A percentile compares a stretch with the other conserved stretches of the same genome.
These are phyloP conservation scores for Fusarium lyarnte DNA, from an alignment of 2,329 filamentous ascomycete species.

Conservation along the genomic window DNA sequence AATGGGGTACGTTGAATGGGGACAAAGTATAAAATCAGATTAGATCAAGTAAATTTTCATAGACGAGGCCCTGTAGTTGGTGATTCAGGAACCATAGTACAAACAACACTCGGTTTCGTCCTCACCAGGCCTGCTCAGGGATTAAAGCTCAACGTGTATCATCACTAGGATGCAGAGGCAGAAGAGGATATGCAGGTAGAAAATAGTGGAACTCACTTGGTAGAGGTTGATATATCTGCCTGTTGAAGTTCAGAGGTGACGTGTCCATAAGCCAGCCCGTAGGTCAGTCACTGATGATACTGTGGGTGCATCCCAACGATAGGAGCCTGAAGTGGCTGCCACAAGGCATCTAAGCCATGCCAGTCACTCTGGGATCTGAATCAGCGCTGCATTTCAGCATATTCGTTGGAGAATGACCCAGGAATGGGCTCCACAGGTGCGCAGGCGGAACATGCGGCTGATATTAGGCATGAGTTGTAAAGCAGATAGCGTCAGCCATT, in stretches of 20 bases:
- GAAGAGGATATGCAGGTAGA: neutral
- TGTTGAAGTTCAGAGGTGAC: neutral
- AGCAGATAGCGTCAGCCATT: neutral
- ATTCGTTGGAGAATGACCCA: slow-evolving; percentile 6
- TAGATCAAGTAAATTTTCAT: slow-evolving; percentile 70
- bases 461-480: slow-evolving; percentile 7
- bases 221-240: neutral
- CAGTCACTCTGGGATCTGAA: slow-evolving; percentile 12
- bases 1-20: slow-evolving; percentile 25
- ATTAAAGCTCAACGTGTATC: slow-evolving; percentile 53
- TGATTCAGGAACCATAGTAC: slow-evolving; percentile 57
- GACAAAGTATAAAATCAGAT: slow-evolving; percentile 59
- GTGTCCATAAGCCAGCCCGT: neutral
- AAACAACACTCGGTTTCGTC: slow-evolving; percentile 60
- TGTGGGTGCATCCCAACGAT: slow-evolving; percentile 1
- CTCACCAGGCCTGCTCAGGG: slow-evolving; percentile 47
- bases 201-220: slow-evolving; percentile 16
- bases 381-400: slow-evolving; percentile 13
- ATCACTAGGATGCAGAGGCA: slow-evolving; percentile 45
- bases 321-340: slow-evolving; percentile 15
- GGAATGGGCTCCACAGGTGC: slow-evolving; percentile 33
- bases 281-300: neutral
- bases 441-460: slow-evolving; percentile 21
- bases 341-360: slow-evolving; percentile 33
- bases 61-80: slow-evolving; percentile 39